phyloP scores from a whole-genome alignment of 371 early-diverging fungal species.

The Mortierella polycephala region DNA sequence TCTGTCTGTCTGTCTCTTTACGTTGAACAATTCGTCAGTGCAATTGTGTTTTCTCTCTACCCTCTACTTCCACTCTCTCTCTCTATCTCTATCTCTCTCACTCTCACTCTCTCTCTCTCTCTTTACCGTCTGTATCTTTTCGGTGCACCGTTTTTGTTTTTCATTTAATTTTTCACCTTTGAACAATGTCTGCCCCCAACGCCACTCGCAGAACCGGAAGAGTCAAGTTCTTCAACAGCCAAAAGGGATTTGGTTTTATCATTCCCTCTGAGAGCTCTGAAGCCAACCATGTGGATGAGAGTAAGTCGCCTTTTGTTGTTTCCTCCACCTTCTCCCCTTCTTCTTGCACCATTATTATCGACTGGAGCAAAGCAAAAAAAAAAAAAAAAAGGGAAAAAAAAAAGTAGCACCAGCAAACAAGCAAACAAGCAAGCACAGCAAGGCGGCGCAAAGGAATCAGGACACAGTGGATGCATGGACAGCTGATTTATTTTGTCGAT shows the following conservation, averaged over 20 bases:
- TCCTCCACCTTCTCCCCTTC: neutral
- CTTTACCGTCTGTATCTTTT: constrained; percentile 3
- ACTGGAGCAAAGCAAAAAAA: too few species aligned
- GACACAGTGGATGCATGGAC: too few species aligned
- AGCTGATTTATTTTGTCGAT: too few species aligned
- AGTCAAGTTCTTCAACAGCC: constrained; percentile 91
- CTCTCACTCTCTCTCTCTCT: neutral
- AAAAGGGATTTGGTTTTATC: constrained; percentile 92
- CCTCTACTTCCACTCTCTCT: neutral
- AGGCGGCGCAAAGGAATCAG: too few species aligned
- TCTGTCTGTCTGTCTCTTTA: neutral
- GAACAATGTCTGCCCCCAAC: constrained; percentile 38
- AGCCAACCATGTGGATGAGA: constrained; percentile 68
- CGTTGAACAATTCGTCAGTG: constrained; percentile 2
- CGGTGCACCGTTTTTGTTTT: constrained; percentile 20
- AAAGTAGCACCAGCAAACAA: too few species aligned
- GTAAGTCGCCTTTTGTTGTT: constrained; percentile 58
- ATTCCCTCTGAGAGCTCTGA: constrained; percentile 73
- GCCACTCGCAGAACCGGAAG: constrained; percentile 69
- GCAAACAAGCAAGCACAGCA: too few species aligned
- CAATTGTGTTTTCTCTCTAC: constrained; percentile 9
- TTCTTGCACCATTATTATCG: neutral
- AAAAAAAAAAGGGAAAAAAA: too few species aligned
- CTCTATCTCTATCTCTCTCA: neutral
- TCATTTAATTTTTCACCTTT: constrained; percentile 25